Base-by-base conservation (phyloP, 352 stramenopile species). In the Aphanomyces euteiches region DNA sequence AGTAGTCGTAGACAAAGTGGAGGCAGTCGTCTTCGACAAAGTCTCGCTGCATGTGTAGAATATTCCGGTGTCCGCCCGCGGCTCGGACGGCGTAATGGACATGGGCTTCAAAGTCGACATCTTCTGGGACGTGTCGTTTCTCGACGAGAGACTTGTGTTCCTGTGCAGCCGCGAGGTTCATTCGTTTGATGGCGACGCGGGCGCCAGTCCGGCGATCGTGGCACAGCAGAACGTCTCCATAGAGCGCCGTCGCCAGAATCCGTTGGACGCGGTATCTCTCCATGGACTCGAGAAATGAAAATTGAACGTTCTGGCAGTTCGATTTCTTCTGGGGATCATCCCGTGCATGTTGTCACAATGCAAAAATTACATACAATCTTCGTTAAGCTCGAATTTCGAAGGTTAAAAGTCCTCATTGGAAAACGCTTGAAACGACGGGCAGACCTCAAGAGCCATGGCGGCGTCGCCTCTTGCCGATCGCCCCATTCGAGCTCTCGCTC, bases 1-100 rank as follows among this genome's bases (percentile, higher is more conserved):
- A 99, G 81, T 98, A 99, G 77, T 99, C 97, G 37, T 99, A 83
- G 21, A 99, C 96, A 75, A 99, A 99, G 74, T 98, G 98, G 0
- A 99, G 85, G 40, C 72, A 79, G 40, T 79, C 70, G 17, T 84
- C 75, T 57, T 90, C 77, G 40, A 85, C 77, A 66, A 91, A 85
- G 54, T 80, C 85, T 69, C 90, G 81, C 38, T 70, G 75, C 74
- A 92, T 74, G 4, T 78, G 75, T 60, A 92, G 72, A 53, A 94
- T 77, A 74, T 92, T 75, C 21, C 71, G 58, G 72, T 94, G 87
- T n/a, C 87, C 85, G 38, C 87, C 85, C 7, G 87, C 72, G 39
- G 71, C 72, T 43, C 78, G 76, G 3, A 94, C 68, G 47, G 73
- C 73, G 21, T 90, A 71, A 69, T 93, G 90, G 2, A 78, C 80